These are phyloP conservation scores for Aspergillus leporis DNA, from an alignment of 495 filamentous ascomycete species.

Conservation along the genomic window DNA sequence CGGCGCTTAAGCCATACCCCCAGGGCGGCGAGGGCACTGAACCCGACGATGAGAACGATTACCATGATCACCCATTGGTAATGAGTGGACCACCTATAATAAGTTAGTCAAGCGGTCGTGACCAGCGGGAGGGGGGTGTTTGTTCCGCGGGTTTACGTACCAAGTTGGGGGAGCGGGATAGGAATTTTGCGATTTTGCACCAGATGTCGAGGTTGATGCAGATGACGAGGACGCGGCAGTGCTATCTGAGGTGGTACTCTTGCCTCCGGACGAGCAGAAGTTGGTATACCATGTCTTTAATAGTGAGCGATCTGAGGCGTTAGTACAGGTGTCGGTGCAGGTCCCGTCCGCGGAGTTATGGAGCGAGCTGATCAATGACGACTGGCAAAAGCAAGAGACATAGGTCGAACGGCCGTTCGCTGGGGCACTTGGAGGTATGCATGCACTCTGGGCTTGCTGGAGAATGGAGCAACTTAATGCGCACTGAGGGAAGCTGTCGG, in stretches of 20 bases:
- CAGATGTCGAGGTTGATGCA: conserved; percentile 14
- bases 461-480: conserved; percentile 48
- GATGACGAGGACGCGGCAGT: conserved; percentile 12
- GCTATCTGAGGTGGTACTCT: conserved; percentile 17
- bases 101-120: conserved; percentile 8
- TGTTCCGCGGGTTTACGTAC: conserved; percentile 17
- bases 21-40: conserved; percentile 34
- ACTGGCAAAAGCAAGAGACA: conserved; percentile 59
- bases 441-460: conserved; percentile 43
- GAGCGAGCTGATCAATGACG: conserved; percentile 39
- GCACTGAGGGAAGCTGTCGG: conserved; percentile 49
- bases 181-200: conserved; percentile 13
- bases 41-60: conserved; percentile 52
- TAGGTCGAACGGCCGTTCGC: conserved; percentile 37
- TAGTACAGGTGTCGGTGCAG: conserved; percentile 41
- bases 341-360: conserved; percentile 33
- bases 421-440: conserved; percentile 39
- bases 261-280: conserved; percentile 38
- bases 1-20: conserved; percentile 51
- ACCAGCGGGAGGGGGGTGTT: too few species aligned
- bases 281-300: conserved; percentile 53
- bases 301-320: conserved; percentile 32
- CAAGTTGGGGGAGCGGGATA: conserved; percentile 26
- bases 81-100: conserved; percentile 48
- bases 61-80: conserved; percentile 57